phyloP scores from a whole-genome alignment of 164 flowering plant genomes.

The Paratinospora sagittata region DNA sequence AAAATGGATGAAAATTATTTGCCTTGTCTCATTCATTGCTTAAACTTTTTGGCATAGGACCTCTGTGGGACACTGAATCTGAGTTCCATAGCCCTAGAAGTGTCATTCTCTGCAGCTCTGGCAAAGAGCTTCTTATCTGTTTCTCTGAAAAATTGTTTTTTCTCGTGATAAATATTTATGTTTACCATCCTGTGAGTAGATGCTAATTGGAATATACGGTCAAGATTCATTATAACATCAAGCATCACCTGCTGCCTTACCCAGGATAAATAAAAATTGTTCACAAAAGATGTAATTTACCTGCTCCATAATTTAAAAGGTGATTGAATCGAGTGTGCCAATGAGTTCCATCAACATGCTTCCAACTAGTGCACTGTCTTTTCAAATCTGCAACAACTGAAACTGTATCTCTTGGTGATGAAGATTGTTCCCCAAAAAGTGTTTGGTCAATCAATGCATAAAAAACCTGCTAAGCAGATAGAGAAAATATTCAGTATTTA shows the following conservation, averaged over 20 bases:
- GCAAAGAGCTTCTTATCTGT: background rate
- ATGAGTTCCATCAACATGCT: conserved; percentile 85
- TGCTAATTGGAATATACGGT: background rate
- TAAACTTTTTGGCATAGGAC: background rate
- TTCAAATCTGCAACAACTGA: conserved; percentile 68
- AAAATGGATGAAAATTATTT: background rate
- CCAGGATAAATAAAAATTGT: background rate
- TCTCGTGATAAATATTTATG: too few relatives aligned
- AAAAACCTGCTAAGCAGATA: conserved; percentile 46
- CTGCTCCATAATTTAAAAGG: conserved; percentile 88
- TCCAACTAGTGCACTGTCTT: conserved; percentile 63
- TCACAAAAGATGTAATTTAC: conserved; percentile 24
- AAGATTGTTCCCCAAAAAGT: conserved; percentile 57
- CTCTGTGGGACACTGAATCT: background rate
- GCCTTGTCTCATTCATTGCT: background rate
- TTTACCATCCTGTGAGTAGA: background rate
- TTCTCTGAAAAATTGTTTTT: too few relatives aligned
- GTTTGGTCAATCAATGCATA: conserved; percentile 80
- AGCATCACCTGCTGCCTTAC: background rate
- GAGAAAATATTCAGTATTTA: conserved; percentile 3
- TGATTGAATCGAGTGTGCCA: conserved; percentile 93
- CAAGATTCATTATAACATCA: background rate
- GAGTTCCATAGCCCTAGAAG: background rate
- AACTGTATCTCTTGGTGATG: conserved; percentile 41
- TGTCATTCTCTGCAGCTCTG: background rate